Base-by-base conservation (phyloP, 768 basidiomycete genomes). In the Glaciozyma martinii region DNA sequence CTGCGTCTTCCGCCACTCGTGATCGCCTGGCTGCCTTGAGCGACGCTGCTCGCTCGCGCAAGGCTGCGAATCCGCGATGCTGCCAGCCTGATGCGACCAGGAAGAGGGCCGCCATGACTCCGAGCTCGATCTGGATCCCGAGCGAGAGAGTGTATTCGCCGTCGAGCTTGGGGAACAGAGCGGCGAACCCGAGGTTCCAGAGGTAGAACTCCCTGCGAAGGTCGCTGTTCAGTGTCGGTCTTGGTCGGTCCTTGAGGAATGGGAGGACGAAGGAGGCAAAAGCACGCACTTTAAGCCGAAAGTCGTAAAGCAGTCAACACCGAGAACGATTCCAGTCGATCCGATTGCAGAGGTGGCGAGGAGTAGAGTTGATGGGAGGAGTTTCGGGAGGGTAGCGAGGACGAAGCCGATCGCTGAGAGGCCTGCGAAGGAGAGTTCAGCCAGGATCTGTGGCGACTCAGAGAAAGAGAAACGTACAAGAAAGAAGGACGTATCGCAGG, bases 11-110 rank as follows among this genome's bases (percentile, higher is more conserved):
- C 66, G 82, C 81, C 64, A 82, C 82, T 66, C 80, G 83, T 67
- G 86, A 84, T 71, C 90, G 90, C 66, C 83, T 83, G 64, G 82
- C 80, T 63, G 91, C 88, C 27, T 61, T 54, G 1, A 23, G 37
- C 78, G 93, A 88, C 18, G 60, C 61, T 27, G 30, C 56, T 67
- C 33, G 74, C 16, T 32, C 19, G 32, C 42, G 71, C 37, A 98
- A 84, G 52, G 89, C 81, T 63, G 83, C 83, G 66, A 91, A 83
- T 67, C 95, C 85, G 60, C 88, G 87, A 72, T 92, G 82, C 77
- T 97, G 94, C 54, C 95, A 87, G 3, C 92, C 89, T 33, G 85
- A 83, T 50, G 90, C 90, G 84, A 89, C 88, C 61, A 94, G 78
- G 30, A 88, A 80, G 47, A 93, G 80, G 3, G 90, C 90, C 52